A percentile compares a stretch with the other conserved stretches of the same genome.
phyloP scores from a whole-genome alignment of 768 basidiomycete species.

The Cytidiella melzeri region DNA sequence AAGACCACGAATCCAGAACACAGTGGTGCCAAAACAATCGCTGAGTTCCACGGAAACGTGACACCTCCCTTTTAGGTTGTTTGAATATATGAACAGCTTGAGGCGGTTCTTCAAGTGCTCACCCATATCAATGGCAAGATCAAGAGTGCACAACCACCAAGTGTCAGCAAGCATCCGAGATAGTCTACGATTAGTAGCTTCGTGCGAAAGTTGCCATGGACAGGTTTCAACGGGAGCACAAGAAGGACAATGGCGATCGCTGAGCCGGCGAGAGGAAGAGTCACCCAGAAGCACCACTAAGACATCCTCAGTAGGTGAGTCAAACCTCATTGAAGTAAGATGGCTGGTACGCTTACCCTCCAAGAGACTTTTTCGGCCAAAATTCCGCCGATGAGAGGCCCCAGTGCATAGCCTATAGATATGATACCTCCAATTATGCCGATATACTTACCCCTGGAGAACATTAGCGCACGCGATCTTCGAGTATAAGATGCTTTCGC shows the following conservation, averaged over 20 bases:
- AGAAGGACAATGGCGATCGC: slow-evolving; percentile 53
- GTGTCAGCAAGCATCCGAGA: slow-evolving; percentile 49
- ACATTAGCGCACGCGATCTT: not conserved
- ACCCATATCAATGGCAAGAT: slow-evolving; percentile 74
- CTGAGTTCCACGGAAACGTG: slow-evolving; percentile 66
- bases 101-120: slow-evolving; percentile 12
- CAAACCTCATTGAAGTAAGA: not conserved
- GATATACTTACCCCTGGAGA: slow-evolving; percentile 63
- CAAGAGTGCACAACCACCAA: slow-evolving; percentile 54
- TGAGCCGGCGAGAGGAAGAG: slow-evolving; percentile 49
- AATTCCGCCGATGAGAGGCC: slow-evolving; percentile 63
- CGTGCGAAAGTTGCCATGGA: slow-evolving; percentile 53
- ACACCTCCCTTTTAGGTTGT: slow-evolving; percentile 49
- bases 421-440: slow-evolving; percentile 61
- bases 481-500: not conserved
- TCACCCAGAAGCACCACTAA: slow-evolving; percentile 76
- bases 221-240: slow-evolving; percentile 63
- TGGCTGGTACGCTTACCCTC: slow-evolving; percentile 37
- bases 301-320: not conserved
- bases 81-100: slow-evolving; percentile 5
- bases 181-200: slow-evolving; percentile 67
- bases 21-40: slow-evolving; percentile 39
- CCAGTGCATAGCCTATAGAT: slow-evolving; percentile 58
- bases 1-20: slow-evolving; percentile 49
- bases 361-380: slow-evolving; percentile 57